Conservation (phyloP, 179 eudicot genomes). For the Nepenthes alata region DNA sequence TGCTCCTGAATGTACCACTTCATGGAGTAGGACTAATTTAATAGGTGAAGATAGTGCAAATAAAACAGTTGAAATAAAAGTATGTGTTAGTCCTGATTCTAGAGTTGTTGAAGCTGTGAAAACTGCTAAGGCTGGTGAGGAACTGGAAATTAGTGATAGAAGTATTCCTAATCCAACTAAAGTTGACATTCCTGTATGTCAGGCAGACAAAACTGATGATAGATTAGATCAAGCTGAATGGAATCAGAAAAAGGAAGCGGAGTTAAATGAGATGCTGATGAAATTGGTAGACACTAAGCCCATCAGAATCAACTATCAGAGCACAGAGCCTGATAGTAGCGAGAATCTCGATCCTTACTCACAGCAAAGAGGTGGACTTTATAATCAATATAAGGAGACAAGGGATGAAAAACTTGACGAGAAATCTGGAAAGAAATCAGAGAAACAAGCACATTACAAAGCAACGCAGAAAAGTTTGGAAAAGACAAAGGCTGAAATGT, state of each 20-base stretch:
- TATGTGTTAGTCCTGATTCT: conserved; percentile 13
- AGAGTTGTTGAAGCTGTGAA: conserved; percentile 15
- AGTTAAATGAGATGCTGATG: conserved; percentile 66
- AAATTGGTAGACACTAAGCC: conserved; percentile 67
- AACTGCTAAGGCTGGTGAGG: conserved; percentile 22
- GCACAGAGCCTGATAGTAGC: conserved; percentile 13
- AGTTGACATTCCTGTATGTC: conserved; percentile 23
- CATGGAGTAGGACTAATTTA: conserved; percentile 16
- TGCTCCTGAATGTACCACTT: conserved; percentile 24
- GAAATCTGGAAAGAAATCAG: conserved; percentile 35
- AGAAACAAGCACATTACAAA: conserved; percentile 43
- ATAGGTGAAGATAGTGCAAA: conserved; percentile 17
- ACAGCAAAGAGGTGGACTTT: conserved; percentile 33
- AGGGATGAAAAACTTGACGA: conserved; percentile 45
- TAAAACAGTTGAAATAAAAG: conserved; percentile 15
- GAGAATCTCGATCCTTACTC: conserved; percentile 22
- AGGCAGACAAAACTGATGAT: conserved; percentile 40
- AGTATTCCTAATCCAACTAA: conserved; percentile 12
- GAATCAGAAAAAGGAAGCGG: conserved; percentile 77
- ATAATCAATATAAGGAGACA: conserved; percentile 46
- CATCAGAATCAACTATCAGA: conserved; percentile 30
- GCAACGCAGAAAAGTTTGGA: conserved; percentile 41
- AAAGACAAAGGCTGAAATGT: conserved; percentile 45
- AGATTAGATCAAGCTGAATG: conserved; percentile 65
- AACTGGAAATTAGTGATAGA: conserved; percentile 16